A percentile compares a stretch with the other conserved stretches of the same genome.
Evolutionary conservation across 2,329 filamentous ascomycete genomes (phyloP).

Genomic region (Raffaelea deltoideospora): DNA sequence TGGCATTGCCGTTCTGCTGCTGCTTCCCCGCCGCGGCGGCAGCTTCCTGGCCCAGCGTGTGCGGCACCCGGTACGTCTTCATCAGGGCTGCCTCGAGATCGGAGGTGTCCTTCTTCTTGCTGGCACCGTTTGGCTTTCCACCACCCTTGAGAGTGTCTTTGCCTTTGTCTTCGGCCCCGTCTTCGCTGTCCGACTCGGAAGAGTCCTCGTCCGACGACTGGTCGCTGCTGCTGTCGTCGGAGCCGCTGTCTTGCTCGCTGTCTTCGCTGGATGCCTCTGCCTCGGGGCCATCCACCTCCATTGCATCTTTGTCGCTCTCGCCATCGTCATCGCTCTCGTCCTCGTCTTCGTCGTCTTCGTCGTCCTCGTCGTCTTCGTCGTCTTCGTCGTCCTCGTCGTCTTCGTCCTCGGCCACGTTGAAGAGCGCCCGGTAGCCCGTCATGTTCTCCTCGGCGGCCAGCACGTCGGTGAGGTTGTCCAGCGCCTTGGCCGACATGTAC

Average conservation of each 20-base stretch:
- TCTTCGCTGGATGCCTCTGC: conserved; percentile 18
- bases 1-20: no score
- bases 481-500: conserved; percentile 56
- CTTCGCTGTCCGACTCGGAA: not conserved
- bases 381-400: conserved; percentile 19
- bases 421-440: conserved; percentile 74
- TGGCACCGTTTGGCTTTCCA: conserved; percentile 16
- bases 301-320: conserved; percentile 26
- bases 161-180: conserved; percentile 14
- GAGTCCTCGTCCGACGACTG: conserved; percentile 20
- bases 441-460: conserved; percentile 66
- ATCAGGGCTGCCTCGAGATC: conserved; percentile 60
- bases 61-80: conserved; percentile 35
- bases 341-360: conserved; percentile 23
- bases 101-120: conserved; percentile 31
- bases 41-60: conserved; percentile 43
- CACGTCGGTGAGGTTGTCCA: conserved; percentile 52
- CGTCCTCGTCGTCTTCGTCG: conserved; percentile 34
- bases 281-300: conserved; percentile 28
- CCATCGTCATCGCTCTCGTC: conserved; percentile 26
- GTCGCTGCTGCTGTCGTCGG: conserved; percentile 22
- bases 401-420: conserved; percentile 41
- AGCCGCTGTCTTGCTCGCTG: conserved; percentile 17
- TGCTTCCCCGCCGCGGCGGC: conserved; percentile 22
- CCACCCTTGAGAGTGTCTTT: conserved; percentile 25